phyloP scores from a whole-genome alignment of 75 land plant genomes.

The Pseudotsuga menziesii region DNA sequence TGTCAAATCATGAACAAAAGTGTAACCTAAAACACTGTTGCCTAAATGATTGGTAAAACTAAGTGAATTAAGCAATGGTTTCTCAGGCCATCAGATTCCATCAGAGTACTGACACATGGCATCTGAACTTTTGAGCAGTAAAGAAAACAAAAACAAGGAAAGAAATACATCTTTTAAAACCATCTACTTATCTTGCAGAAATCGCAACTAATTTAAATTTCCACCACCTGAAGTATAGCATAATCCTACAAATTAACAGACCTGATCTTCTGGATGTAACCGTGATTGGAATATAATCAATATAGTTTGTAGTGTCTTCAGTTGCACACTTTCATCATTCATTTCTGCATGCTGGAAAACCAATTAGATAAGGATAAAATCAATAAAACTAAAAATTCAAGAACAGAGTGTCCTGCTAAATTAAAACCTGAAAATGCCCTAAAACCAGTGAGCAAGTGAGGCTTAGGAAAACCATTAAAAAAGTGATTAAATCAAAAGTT shows the following conservation, averaged over 20 bases:
- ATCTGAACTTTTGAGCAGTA: neutral
- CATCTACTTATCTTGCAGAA: neutral
- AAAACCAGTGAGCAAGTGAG: too few relatives aligned
- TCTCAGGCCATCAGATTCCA: neutral
- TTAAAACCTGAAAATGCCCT: too few relatives aligned
- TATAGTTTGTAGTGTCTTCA: slow-evolving; percentile 89
- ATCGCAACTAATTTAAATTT: neutral
- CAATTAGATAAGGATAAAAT: slow-evolving; percentile 4
- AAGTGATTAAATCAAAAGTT: too few relatives aligned
- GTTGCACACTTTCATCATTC: slow-evolving; percentile 87
- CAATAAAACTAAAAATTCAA: neutral
- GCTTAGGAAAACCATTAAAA: too few relatives aligned
- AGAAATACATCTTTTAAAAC: neutral
- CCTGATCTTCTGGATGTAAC: slow-evolving; percentile 92
- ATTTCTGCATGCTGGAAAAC: slow-evolving; percentile 84
- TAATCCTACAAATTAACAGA: slow-evolving; percentile 9
- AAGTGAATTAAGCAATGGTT: neutral
- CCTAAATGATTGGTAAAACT: neutral
- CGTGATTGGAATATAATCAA: slow-evolving; percentile 94
- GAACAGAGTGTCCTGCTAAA: neutral
- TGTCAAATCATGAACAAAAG: neutral
- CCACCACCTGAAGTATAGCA: neutral
- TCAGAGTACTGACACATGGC: neutral
- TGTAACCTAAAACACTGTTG: neutral
- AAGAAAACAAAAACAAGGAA: slow-evolving; percentile 1